A percentile compares a stretch with the other conserved stretches of the same genome.
Evolutionary conservation across 2,329 filamentous ascomycete genomes (phyloP).

Genomic region (Paraphoma chrysanthemicola): DNA sequence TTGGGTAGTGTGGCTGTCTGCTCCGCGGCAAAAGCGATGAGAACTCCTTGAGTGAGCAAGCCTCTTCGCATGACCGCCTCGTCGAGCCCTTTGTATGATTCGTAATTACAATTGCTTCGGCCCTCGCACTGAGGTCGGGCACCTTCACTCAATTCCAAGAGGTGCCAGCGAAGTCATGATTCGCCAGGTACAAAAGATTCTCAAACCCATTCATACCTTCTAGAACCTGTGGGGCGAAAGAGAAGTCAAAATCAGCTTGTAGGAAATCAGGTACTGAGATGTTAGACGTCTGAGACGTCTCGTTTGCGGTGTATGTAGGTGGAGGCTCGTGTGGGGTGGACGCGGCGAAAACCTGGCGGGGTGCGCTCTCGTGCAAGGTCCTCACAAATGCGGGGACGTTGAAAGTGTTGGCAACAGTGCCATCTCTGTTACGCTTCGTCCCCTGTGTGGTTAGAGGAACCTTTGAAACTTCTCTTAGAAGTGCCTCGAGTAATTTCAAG

Average conservation of each 20-base stretch:
- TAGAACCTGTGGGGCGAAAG: neutral
- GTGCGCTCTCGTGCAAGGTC: neutral
- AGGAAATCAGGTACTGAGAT: neutral
- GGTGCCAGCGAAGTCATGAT: neutral
- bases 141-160: neutral
- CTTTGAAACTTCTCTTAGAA: neutral
- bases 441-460: neutral
- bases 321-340: neutral
- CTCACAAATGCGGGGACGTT: neutral
- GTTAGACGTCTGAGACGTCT: neutral
- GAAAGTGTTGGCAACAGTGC: neutral
- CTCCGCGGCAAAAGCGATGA: neutral
- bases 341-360: neutral
- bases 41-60: neutral
- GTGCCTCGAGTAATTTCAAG: neutral
- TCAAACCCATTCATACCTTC: neutral
- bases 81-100: too few relatives aligned
- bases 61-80: too few relatives aligned
- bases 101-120: too few relatives aligned
- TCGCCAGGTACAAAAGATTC: neutral
- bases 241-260: neutral
- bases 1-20: neutral
- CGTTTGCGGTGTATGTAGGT: neutral
- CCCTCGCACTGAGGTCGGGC: too few relatives aligned
- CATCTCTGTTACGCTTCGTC: neutral